These are phyloP conservation scores for Kodamaea plutei DNA, from an alignment of 1,139 yeast genomes.

Conservation along the genomic window DNA sequence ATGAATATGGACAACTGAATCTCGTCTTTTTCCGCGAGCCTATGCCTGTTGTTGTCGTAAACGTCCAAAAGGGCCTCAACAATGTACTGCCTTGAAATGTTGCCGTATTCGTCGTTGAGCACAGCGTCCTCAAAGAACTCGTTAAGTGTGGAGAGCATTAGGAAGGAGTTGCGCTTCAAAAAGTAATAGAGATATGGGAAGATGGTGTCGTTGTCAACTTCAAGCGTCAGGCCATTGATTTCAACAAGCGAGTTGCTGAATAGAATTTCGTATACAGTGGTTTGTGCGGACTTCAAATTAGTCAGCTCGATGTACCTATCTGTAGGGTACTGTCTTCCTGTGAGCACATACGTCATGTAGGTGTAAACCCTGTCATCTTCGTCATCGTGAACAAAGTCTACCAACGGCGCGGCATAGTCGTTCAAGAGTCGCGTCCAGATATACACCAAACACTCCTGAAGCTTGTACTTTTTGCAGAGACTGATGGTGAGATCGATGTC, in stretches of 20 bases:
- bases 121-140: slow-evolving; percentile 76
- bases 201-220: slow-evolving; percentile 29
- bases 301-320: slow-evolving; percentile 41
- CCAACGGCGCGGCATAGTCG: slow-evolving; percentile 67
- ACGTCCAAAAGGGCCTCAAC: slow-evolving; percentile 61
- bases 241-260: slow-evolving; percentile 43
- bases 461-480: slow-evolving; percentile 50
- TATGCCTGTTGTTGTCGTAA: slow-evolving; percentile 28
- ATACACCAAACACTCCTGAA: slow-evolving; percentile 60
- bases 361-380: slow-evolving; percentile 43
- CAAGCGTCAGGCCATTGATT: slow-evolving; percentile 36
- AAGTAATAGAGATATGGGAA: slow-evolving; percentile 58
- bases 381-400: slow-evolving; percentile 46
- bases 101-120: slow-evolving; percentile 49
- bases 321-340: slow-evolving; percentile 78
- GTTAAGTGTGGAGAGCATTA: slow-evolving; percentile 61
- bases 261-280: slow-evolving; percentile 47
- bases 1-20: slow-evolving; percentile 60
- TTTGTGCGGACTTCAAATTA: slow-evolving; percentile 35
- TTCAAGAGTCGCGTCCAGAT: slow-evolving; percentile 62
- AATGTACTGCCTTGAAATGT: slow-evolving; percentile 52
- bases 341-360: slow-evolving; percentile 64
- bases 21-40: slow-evolving; percentile 30
- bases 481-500: slow-evolving; percentile 70
- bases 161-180: slow-evolving; percentile 48